Conservation (phyloP, 495 filamentous ascomycete species). For the Neurospora discreta region DNA sequence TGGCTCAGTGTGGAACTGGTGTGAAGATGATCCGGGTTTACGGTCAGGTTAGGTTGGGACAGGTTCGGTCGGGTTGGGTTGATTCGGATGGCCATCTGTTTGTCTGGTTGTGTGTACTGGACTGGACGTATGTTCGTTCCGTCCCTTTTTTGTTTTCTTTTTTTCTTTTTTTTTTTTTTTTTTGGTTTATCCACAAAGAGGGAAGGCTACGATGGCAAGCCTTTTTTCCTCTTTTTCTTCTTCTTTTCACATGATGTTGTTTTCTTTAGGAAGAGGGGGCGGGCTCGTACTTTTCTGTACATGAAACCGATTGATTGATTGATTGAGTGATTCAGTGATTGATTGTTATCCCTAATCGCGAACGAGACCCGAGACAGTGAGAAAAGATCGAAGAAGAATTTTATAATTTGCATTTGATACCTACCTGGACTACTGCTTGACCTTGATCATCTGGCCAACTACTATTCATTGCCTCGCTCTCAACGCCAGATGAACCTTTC, state of each 20-base stretch:
- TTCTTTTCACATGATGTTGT: slow-evolving; percentile 1
- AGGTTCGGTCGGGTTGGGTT: neutral
- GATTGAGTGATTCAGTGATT: neutral
- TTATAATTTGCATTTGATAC: neutral
- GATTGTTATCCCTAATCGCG: neutral
- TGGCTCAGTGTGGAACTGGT: neutral
- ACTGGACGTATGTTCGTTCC: slow-evolving; percentile 2
- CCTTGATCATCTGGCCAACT: too few species aligned
- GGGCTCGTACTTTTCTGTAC: neutral
- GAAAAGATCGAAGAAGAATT: neutral
- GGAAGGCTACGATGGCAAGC: too few species aligned
- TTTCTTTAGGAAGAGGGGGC: neutral
- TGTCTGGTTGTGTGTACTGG: neutral
- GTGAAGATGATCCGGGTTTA: neutral
- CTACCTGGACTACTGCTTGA: neutral
- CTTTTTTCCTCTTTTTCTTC: neutral
- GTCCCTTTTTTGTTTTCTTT: neutral
- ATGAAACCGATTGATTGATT: neutral
- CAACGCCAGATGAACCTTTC: too few species aligned
- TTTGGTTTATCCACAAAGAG: neutral
- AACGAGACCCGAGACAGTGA: neutral
- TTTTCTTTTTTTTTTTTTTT: neutral
- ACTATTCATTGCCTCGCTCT: too few species aligned
- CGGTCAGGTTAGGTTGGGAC: neutral
- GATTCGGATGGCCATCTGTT: neutral